A percentile compares a stretch with the other conserved stretches of the same genome.
Conservation (phyloP, 148 eudicot species). For the Chenopodium album region DNA sequence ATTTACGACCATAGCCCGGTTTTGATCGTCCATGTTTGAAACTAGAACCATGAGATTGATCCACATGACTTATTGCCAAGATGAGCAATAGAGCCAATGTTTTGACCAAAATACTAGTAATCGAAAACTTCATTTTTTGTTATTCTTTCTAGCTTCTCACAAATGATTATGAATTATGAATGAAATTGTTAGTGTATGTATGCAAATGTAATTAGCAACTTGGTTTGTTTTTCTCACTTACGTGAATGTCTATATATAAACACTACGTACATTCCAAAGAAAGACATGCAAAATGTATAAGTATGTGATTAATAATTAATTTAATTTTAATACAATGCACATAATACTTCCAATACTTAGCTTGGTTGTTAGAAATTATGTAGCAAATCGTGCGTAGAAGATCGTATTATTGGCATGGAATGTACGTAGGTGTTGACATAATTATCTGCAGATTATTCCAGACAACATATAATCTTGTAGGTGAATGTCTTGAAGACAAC, state of each 20-base stretch:
- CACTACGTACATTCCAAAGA: neutral
- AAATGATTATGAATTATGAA: too few species aligned
- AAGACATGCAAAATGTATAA: neutral
- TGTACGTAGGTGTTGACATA: neutral
- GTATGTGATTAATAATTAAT: neutral
- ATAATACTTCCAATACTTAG: neutral
- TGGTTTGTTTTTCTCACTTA: neutral
- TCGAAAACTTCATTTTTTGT: neutral
- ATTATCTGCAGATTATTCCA: neutral
- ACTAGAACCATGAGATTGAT: neutral
- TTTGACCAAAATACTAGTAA: neutral
- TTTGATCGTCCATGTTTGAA: neutral
- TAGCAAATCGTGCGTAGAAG: neutral
- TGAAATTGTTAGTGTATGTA: neutral
- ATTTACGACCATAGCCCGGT: neutral
- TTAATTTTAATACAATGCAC: neutral
- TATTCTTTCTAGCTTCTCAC: neutral
- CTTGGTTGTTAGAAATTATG: neutral
- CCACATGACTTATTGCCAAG: constrained; percentile 10
- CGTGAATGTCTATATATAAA: neutral
- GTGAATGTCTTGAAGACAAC: neutral
- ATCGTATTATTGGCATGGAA: neutral
- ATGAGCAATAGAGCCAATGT: constrained; percentile 11
- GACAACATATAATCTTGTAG: neutral
- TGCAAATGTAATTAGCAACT: neutral